Base-by-base conservation (phyloP, 345 rosid species). In the Boechera retrofracta region DNA sequence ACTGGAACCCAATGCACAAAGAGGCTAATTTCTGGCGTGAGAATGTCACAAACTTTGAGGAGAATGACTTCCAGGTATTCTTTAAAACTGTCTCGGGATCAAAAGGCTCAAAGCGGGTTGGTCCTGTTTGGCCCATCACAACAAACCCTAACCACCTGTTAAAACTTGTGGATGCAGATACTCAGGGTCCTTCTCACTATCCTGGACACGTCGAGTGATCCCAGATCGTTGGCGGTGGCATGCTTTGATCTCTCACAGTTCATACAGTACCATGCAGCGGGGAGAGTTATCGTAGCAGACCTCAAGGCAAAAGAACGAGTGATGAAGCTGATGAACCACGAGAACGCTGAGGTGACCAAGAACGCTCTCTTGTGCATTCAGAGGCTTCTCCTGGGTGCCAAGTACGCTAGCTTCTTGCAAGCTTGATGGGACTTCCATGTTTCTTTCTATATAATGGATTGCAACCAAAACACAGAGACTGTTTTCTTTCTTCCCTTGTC, bases 1-100 rank as follows among this genome's bases (percentile, higher is more conserved):
- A 94, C 77, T 94, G 99, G 99, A 90, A 94, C 77, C 94, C 99
- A 44, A 87, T 94, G 97, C 98, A 94, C 86, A 94, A 94, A 79
- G 97, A 94, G 72, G 86, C 91, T 54, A 55, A 80, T 24, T 94
- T 94, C 83, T 94, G 98, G 98, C 97, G 98, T 48, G 98, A 94
- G 67, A 94, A 90, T 67, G 83, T 94, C 56, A 83, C 83, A 6
- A 73, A 70, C 87, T 92, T 94, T 78, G 98, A 90, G 83, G 98
- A 92, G 82, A 90, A 86, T 67, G 92, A 94, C 83, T 92, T 94
- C 89, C 97, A 92, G 98, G 98, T 91, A 79, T 59, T 33, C 63
- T 24, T 35, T 35, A 35, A 35, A 35, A 35, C 38, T 35, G 38
- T 35, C 38, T 35, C 5, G 7, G 38, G 38, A 35, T 35, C 38